Evolutionary conservation across 305 asterid species (phyloP).

Genomic region (Lippia alba): DNA sequence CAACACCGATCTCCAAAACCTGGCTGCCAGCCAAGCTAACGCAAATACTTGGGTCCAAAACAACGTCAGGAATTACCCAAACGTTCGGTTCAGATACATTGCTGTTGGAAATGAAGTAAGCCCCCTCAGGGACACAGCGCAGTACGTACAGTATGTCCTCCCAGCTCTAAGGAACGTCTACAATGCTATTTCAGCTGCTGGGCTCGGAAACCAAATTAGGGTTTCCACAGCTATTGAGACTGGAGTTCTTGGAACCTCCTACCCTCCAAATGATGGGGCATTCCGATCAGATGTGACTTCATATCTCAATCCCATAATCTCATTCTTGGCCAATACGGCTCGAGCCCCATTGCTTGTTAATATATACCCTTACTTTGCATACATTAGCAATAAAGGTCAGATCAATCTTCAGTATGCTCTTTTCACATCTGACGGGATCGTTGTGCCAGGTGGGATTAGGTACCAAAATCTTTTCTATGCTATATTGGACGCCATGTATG

Average conservation of each 20-base stretch:
- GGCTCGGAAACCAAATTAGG: slow-evolving; percentile 39
- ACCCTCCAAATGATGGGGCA: slow-evolving; percentile 46
- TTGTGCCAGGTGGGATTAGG: slow-evolving; percentile 24
- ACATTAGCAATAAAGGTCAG: background rate
- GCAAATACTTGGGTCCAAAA: slow-evolving; percentile 63
- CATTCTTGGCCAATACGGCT: slow-evolving; percentile 29
- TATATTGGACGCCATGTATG: slow-evolving; percentile 39
- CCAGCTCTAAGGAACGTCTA: slow-evolving; percentile 45
- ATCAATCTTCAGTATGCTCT: slow-evolving; percentile 34
- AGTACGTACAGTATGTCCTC: slow-evolving; percentile 30
- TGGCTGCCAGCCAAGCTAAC: slow-evolving; percentile 52
- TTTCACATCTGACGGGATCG: slow-evolving; percentile 28
- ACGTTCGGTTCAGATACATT: slow-evolving; percentile 51
- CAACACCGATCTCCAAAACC: slow-evolving; percentile 45
- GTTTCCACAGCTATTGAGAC: slow-evolving; percentile 48
- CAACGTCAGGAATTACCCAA: slow-evolving; percentile 45
- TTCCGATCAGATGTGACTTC: slow-evolving; percentile 37
- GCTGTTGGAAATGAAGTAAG: slow-evolving; percentile 67
- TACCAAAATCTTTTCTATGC: slow-evolving; percentile 54
- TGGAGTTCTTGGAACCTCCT: slow-evolving; percentile 34
- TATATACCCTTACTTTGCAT: slow-evolving; percentile 48
- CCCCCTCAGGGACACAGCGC: slow-evolving; percentile 33
- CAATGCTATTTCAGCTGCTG: slow-evolving; percentile 43
- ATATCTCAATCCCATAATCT: slow-evolving; percentile 33
- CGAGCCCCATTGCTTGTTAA: slow-evolving; percentile 40